These are phyloP conservation scores for Fusarium humuli DNA, from an alignment of 2,329 filamentous ascomycete species.

Conservation along the genomic window DNA sequence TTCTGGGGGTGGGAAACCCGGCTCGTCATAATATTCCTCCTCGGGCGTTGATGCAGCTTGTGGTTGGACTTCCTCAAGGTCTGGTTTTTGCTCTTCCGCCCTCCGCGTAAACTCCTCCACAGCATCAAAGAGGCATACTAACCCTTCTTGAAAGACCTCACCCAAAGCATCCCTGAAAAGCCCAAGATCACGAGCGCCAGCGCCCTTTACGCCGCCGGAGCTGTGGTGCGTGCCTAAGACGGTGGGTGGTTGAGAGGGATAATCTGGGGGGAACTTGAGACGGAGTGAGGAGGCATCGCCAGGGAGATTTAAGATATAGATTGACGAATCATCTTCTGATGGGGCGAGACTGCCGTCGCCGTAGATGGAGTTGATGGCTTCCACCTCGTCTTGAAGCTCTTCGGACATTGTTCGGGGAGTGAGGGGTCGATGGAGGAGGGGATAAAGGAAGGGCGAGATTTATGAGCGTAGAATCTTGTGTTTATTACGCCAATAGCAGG, in stretches of 20 bases:
- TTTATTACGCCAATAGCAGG: neutral
- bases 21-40: constrained; percentile 26
- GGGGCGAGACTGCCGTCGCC: constrained; percentile 71
- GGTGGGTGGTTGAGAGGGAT: constrained; percentile 78
- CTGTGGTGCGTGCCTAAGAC: constrained; percentile 85
- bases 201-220: constrained; percentile 77
- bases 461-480: neutral
- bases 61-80: constrained; percentile 42
- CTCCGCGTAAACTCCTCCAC: constrained; percentile 76
- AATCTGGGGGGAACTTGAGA: constrained; percentile 76
- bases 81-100: constrained; percentile 50
- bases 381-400: constrained; percentile 77
- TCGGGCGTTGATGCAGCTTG: constrained; percentile 28
- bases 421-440: constrained; percentile 10
- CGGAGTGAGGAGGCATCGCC: constrained; percentile 68
- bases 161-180: constrained; percentile 75
- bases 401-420: constrained; percentile 60
- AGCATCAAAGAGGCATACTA: constrained; percentile 91
- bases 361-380: constrained; percentile 88
- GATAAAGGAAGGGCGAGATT: neutral
- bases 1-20: constrained; percentile 44
- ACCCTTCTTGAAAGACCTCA: constrained; percentile 76
- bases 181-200: constrained; percentile 77
- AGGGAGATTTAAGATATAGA: constrained; percentile 76
- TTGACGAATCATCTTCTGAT: constrained; percentile 47